Percentiles rank a stretch among this genome's conserved stretches.
Conservation (phyloP, 2,329 filamentous ascomycete genomes). For the Nothophaeocryptopus gaeumannii region DNA sequence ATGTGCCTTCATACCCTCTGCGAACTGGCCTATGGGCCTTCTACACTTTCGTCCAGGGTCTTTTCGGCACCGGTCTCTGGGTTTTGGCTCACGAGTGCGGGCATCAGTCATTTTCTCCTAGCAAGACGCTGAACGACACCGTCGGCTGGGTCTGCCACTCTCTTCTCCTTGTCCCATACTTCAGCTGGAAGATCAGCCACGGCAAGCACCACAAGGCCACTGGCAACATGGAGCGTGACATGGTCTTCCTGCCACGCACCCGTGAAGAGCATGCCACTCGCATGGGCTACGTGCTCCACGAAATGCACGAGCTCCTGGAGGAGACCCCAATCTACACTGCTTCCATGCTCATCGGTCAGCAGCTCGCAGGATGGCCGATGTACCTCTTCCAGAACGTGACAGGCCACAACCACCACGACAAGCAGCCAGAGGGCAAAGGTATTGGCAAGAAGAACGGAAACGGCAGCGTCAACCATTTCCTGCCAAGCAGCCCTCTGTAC, state of each 20-base stretch:
- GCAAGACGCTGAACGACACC: constrained; percentile 82
- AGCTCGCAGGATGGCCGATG: constrained; percentile 88
- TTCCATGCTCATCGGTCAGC: constrained; percentile 72
- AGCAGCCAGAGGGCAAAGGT: constrained; percentile 88
- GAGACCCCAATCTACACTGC: constrained; percentile 87
- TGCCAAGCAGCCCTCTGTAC: constrained; percentile 81
- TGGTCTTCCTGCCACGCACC: constrained; percentile 97
- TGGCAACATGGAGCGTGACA: constrained; percentile 93
- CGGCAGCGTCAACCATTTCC: constrained; percentile 91
- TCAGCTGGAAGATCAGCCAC: constrained; percentile 99
- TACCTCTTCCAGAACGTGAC: constrained; percentile 92
- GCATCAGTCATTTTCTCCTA: constrained; percentile 94
- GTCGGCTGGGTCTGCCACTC: constrained; percentile 93
- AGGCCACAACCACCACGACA: constrained; percentile 91
- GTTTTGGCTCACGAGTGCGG: constrained; percentile 97
- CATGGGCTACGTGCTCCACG: constrained; percentile 71
- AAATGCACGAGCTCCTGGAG: constrained; percentile 85
- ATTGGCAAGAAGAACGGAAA: constrained; percentile 86
- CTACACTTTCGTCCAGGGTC: constrained; percentile 80
- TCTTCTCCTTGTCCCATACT: constrained; percentile 87
- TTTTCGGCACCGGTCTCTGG: constrained; percentile 93
- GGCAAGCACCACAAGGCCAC: constrained; percentile 99
- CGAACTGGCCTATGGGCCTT: constrained; percentile 65
- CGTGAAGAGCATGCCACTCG: constrained; percentile 75
- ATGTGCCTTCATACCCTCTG: constrained; percentile 65